A percentile compares a stretch with the other conserved stretches of the same genome.
These are phyloP conservation scores for Stenogyne calaminthoides DNA, from an alignment of 305 asterid genomes.

Conservation along the genomic window DNA sequence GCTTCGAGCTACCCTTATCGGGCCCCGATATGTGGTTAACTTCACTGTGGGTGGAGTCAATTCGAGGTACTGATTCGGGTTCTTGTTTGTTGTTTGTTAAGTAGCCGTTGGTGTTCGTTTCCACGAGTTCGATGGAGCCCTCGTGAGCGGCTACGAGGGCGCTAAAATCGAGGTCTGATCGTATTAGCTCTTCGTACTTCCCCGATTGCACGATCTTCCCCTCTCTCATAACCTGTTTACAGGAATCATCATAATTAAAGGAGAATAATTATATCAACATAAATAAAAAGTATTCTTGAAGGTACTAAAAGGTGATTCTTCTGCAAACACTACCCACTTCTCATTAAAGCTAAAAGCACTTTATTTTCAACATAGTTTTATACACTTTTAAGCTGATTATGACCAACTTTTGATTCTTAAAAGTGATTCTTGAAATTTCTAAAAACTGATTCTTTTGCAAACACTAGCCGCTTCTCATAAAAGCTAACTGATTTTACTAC, in stretches of 20 bases:
- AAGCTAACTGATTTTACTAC: neutral
- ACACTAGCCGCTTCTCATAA: too few relatives aligned
- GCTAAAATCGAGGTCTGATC: constrained; percentile 53
- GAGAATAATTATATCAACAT: too few relatives aligned
- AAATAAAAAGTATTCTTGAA: too few relatives aligned
- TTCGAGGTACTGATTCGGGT: constrained; percentile 33
- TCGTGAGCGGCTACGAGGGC: constrained; percentile 75
- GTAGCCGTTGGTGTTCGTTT: constrained; percentile 30
- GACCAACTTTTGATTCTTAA: too few relatives aligned
- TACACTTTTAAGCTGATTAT: neutral
- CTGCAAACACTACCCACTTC: neutral
- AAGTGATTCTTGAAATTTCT: neutral
- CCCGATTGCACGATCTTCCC: constrained; percentile 81
- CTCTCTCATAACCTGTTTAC: constrained; percentile 60
- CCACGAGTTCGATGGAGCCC: constrained; percentile 62
- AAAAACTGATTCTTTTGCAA: neutral
- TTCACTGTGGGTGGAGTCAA: constrained; percentile 22
- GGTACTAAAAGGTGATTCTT: neutral
- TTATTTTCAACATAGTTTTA: neutral
- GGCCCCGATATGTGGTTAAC: constrained; percentile 29
- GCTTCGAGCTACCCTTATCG: constrained; percentile 44
- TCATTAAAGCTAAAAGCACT: neutral
- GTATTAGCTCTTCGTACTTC: constrained; percentile 51
- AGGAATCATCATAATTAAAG: neutral
- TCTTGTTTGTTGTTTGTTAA: constrained; percentile 19